Evolutionary conservation across 768 basidiomycete genomes (phyloP), one percentile per base, ranked within the genome.

Genomic region (Paxillus rubicundulus): DNA sequence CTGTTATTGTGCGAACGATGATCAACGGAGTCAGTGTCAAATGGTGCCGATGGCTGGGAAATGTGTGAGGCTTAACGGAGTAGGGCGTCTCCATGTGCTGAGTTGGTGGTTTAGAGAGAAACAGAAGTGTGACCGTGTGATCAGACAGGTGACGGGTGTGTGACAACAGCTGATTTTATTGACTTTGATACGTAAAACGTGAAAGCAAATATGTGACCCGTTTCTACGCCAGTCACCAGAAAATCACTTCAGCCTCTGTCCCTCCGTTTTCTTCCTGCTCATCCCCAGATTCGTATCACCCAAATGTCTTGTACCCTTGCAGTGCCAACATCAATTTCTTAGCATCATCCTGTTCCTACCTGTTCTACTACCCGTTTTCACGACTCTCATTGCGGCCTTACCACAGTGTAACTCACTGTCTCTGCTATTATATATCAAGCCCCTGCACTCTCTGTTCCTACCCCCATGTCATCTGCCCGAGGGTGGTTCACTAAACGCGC

Each of bases 401-500:
- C 24, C 20, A 53, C 46, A 9, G 18, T 38, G 37, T 38, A 17
- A 52, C 18, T 17, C 48, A 16, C 36, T 55, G 53, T 55, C 37
- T 38, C 37, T n/a, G n/a, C 9, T 7, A 18, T 17, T 10, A 38
- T 38, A 9, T 37, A 30, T 7, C 24, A 32, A 16, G 16, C 20
- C 46, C 32, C n/a, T 20, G 21, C 54, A 49, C 32, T 27, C 21
- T 30, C 27, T 38, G 45, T 7, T 13, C n/a, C 9, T 28, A 14
- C 39, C 47, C 34, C 28, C 50, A 63, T 66, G 61, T 58, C 60
- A 30, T 57, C 60, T 38, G 40, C 60, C 5, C 30, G 54, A 27
- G 71, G 75, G 37, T 57, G 68, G 52, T 63, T 72, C 48, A 61
- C 74, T 18, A 64, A 61, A 45, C 54, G 43, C 20, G 37, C 50